phyloP scores from a whole-genome alignment of 305 asterid species.

The Lippia alba region DNA sequence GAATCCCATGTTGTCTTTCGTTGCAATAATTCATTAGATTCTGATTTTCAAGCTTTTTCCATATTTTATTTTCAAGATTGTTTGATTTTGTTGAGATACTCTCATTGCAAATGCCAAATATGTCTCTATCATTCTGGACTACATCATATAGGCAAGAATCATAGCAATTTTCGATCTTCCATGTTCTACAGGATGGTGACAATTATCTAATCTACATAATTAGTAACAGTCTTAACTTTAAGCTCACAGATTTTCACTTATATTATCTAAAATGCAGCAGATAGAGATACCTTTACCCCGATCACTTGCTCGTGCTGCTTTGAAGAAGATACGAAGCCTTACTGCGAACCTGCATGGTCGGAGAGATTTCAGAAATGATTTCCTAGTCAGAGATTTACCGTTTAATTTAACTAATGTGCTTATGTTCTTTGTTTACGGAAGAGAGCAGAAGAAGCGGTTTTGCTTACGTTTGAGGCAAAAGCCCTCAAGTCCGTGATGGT shows the following conservation, averaged over 20 bases:
- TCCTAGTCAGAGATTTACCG: background rate
- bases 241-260: background rate
- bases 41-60: background rate
- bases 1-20: too few relatives aligned
- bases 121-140: too few relatives aligned
- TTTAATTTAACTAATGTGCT: background rate
- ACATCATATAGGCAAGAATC: background rate
- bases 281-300: constrained; percentile 12
- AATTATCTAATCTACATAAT: background rate
- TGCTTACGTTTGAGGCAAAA: constrained; percentile 78
- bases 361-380: constrained; percentile 12
- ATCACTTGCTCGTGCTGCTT: constrained; percentile 54
- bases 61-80: background rate
- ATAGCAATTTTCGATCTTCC: background rate
- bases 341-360: constrained; percentile 72
- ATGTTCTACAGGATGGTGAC: background rate
- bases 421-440: too few relatives aligned
- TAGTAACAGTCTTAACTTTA: background rate
- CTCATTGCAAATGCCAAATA: too few relatives aligned
- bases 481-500: constrained; percentile 81
- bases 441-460: constrained; percentile 1
- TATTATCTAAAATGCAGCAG: background rate
- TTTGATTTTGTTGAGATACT: too few relatives aligned
- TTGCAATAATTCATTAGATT: background rate
- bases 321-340: constrained; percentile 95